Evolutionary conservation across 2,329 filamentous ascomycete species (phyloP), one percentile per base, ranked within the genome.

Genomic region (Cryphonectria nitschkei): DNA sequence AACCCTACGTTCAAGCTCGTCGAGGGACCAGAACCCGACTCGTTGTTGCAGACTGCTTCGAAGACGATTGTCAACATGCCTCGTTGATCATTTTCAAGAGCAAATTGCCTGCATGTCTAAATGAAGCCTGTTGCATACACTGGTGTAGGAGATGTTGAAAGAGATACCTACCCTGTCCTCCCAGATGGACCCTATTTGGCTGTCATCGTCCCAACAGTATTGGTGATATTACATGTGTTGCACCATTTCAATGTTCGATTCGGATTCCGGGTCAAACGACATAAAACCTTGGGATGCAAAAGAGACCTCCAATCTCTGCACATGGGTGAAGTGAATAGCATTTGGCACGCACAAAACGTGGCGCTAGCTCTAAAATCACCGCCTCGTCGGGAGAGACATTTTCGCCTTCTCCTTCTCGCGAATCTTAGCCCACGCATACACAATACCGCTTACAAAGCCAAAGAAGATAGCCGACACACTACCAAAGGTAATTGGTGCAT

Each of bases 391-490:
- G 66, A 92, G 82, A 32, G 88, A 85, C 77, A 87, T 90, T 82
- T 91, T 91, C 52, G 86, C 85, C 77, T 88, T 85, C 75, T 86
- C 87, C 70, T 89, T 89, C 82, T 97, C 93, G 81, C 92, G 91
- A 74, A 97, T 86, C 86, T 97, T 97, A 75, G 94, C 91, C 77
- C 94, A 87, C 5, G 96, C 87, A 77, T 97, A 99, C 32, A 99
- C 93, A 69, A 98, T 88, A 75, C 96, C 96, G 76, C 93, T 96
- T 76, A 98, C 82, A 81, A 98, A 98, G 46, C 95, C 96, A 70
- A 99, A 87, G 72, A 90, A 86, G 77, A 99, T 98, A 76, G 96
- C 96, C 32, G 93, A 93, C 14, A 97, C 93, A 79, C 93, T 96
- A 76, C 94, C 94, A 73, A 98, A 88, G 0, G 96, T 98, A 76